A percentile compares a stretch with the other conserved stretches of the same genome.
Evolutionary conservation across 225 moss, liverwort and hornwort species (phyloP).

Genomic region (Lunularia cruciata): DNA sequence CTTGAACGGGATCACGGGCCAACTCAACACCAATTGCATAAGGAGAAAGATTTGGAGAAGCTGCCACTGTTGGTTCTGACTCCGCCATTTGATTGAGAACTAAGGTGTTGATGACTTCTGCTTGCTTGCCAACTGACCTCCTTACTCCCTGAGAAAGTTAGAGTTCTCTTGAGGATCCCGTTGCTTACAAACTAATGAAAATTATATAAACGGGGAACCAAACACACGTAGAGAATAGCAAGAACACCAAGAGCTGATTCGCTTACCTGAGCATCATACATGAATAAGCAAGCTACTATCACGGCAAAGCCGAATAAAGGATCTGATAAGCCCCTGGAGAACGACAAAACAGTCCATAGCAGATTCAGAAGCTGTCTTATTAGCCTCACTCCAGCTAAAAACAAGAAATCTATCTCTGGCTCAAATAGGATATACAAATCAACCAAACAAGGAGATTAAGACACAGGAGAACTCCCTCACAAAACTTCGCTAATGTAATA

Average conservation of each 20-base stretch:
- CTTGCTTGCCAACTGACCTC: slow-evolving; percentile 92
- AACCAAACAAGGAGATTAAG: too few species aligned
- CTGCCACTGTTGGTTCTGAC: not conserved
- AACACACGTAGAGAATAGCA: not conserved
- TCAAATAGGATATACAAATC: too few species aligned
- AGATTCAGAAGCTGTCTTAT: slow-evolving; percentile 4
- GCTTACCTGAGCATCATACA: slow-evolving; percentile 97
- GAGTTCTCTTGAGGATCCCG: not conserved
- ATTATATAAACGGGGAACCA: not conserved
- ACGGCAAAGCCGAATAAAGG: slow-evolving; percentile 74
- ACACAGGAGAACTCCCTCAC: too few species aligned
- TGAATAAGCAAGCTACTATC: slow-evolving; percentile 68
- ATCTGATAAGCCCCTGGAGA: slow-evolving; percentile 76
- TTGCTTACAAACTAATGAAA: not conserved
- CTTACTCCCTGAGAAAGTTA: slow-evolving; percentile 69
- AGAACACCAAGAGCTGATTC: not conserved
- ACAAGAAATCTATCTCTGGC: not conserved
- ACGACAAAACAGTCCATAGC: not conserved
- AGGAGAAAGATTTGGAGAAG: slow-evolving; percentile 41
- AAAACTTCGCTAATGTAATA: too few species aligned
- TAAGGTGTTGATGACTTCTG: slow-evolving; percentile 86
- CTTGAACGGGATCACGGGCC: slow-evolving; percentile 67
- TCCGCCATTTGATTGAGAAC: slow-evolving; percentile 47
- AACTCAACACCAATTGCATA: slow-evolving; percentile 74
- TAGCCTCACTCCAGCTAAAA: not conserved